Conservation (phyloP, 2,329 filamentous ascomycete genomes). For the Knufia petricola region DNA sequence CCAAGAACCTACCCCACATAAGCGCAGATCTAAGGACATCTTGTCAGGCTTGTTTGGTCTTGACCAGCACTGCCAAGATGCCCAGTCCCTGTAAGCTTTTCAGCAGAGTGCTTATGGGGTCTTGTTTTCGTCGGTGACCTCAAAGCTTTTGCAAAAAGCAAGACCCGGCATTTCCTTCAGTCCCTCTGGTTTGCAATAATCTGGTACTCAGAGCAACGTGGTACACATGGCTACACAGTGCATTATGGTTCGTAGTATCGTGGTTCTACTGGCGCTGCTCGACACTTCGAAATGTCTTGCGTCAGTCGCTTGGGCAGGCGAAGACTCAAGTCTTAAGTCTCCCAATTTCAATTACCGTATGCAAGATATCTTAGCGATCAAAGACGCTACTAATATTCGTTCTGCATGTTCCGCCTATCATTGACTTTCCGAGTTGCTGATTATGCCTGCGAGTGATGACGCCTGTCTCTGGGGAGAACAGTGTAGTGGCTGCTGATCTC, state of each 20-base stretch:
- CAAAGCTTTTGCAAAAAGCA: neutral
- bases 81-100: neutral
- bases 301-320: too few relatives aligned
- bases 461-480: too few relatives aligned
- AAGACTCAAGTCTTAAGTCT: neutral
- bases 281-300: neutral
- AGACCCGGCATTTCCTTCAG: too few relatives aligned
- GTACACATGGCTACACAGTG: neutral
- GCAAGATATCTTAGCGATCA: too few relatives aligned
- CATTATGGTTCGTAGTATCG: neutral
- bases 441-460: too few relatives aligned
- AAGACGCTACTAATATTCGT: too few relatives aligned
- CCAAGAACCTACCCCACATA: too few relatives aligned
- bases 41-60: neutral
- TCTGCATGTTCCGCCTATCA: too few relatives aligned
- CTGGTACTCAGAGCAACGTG: neutral
- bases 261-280: neutral
- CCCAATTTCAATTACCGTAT: neutral
- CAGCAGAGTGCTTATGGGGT: neutral
- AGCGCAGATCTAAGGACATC: too few relatives aligned
- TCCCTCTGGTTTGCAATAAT: too few relatives aligned
- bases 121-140: neutral
- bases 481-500: too few relatives aligned
- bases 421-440: too few relatives aligned
- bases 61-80: neutral